Evolutionary conservation across 2,329 filamentous ascomycete genomes (phyloP), one percentile per base, ranked within the genome.

Genomic region (Calonectria pteridis): DNA sequence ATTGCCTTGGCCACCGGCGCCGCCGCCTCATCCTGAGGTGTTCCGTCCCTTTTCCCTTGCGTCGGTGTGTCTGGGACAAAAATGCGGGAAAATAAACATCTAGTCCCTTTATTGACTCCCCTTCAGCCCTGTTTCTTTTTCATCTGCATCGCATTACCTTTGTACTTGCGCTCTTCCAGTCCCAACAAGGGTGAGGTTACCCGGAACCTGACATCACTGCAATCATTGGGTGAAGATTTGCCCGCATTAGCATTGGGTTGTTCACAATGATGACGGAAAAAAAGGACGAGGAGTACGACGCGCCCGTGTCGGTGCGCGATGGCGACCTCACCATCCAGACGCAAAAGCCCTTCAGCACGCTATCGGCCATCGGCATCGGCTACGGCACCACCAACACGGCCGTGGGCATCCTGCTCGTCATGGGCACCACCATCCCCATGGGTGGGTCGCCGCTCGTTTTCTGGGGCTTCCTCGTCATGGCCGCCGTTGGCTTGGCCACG

Each of bases 261-360:
- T 20, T 40, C 37, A 29, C 33, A 37, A 74, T 65, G 69, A 74
- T 65, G 69, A 9, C 62, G 5, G 59, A 73, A 29, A 75, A 53
- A 13, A 28, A 16, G 10, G 67, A 51, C 33, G 59, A 69, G 10
- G 66, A 72, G 14, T 71, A 37, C 10, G 37, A 37, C 6, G 67
- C 65, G 7, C 28, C 18, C 6, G 51, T 31, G 18, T 75, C 76
- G 6, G 55, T 79, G 5, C 35, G 26, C 20, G 65, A 75, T 18
- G 77, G 75, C 13, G 68, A 79, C 23, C 53, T 76, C 31, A 79
- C 74, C 4, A 40, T 78, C 20, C 80, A 79, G 65, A 77, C 74
- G 10, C 68, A 75, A 84, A 88, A 67, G 84, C 81, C 49, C 59
- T 75, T 82, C 73, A 81, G 69, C 2, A 81, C 78, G 0, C 70